These are phyloP conservation scores for Meira miltonrushii DNA, from an alignment of 1,284 basidiomycete genomes.

Conservation along the genomic window DNA sequence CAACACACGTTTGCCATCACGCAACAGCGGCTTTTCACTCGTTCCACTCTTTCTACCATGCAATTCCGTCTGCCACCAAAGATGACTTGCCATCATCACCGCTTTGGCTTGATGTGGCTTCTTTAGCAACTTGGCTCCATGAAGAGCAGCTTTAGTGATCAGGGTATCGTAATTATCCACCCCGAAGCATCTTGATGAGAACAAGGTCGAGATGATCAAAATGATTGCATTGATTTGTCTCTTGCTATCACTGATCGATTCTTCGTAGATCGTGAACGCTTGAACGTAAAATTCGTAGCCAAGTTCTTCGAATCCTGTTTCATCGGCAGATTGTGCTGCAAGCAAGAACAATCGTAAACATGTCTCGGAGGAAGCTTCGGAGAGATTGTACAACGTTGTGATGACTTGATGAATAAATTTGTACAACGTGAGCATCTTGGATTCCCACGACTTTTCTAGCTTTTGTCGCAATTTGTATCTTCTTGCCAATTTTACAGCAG, in stretches of 20 bases:
- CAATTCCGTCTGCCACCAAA: conserved; percentile 47
- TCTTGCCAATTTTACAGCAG: conserved; percentile 45
- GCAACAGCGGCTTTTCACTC: conserved; percentile 24
- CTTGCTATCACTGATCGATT: conserved; percentile 48
- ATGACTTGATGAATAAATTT: conserved; percentile 51
- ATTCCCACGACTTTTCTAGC: conserved; percentile 28
- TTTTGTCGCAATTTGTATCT: conserved; percentile 40
- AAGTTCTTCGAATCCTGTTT: conserved; percentile 47
- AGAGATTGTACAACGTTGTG: conserved; percentile 45
- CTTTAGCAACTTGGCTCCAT: conserved; percentile 49
- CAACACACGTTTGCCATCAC: conserved; percentile 48
- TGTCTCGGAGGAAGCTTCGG: conserved; percentile 44
- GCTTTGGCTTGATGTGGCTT: conserved; percentile 52
- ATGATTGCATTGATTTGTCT: conserved; percentile 48
- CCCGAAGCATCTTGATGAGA: conserved; percentile 42
- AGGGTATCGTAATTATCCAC: conserved; percentile 49
- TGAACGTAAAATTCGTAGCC: conserved; percentile 51
- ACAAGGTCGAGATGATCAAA: conserved; percentile 45
- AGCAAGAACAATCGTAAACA: conserved; percentile 46
- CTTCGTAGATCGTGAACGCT: conserved; percentile 51
- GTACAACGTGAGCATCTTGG: conserved; percentile 47
- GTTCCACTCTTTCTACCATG: not conserved
- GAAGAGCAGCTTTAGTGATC: conserved; percentile 49
- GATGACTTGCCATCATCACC: conserved; percentile 50
- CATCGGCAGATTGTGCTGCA: conserved; percentile 47